A percentile compares a stretch with the other conserved stretches of the same genome.
Evolutionary conservation across 805 yeast species (phyloP).

Genomic region (Candida fluviatilis): DNA sequence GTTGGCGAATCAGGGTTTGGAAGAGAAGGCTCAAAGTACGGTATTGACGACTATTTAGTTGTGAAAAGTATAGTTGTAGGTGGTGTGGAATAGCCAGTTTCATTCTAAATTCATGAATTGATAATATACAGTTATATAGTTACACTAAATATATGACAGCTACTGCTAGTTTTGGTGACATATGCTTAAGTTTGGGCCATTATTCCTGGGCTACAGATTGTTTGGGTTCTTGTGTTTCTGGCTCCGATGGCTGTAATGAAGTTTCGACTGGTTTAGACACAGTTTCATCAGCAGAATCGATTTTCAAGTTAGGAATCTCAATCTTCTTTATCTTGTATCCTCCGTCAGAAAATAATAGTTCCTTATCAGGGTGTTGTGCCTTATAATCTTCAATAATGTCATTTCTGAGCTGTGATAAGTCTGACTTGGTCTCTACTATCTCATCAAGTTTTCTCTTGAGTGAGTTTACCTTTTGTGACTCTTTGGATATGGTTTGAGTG

Average conservation of each 20-base stretch:
- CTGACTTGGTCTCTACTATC: conserved; percentile 12
- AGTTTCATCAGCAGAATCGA: conserved; percentile 15
- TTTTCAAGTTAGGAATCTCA: conserved; percentile 11
- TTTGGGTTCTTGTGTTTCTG: no score
- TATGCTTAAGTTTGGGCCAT: no score
- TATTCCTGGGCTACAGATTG: no score
- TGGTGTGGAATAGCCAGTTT: conserved; percentile 9
- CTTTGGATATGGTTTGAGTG: no score
- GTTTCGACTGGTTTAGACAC: neutral
- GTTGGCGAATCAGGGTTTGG: conserved; percentile 67
- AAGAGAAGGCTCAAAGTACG: conserved; percentile 62
- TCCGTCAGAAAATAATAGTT: conserved; percentile 12
- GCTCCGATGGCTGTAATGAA: no score
- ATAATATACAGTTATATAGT: neutral
- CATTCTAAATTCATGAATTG: neutral
- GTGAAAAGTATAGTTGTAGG: conserved; percentile 62
- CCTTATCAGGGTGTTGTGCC: conserved; percentile 12
- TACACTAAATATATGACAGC: no score
- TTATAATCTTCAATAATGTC: conserved; percentile 14
- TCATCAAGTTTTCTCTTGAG: conserved; percentile 11
- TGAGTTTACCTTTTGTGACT: neutral
- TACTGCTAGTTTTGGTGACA: no score
- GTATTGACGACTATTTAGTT: conserved; percentile 57
- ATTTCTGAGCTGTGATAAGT: conserved; percentile 12
- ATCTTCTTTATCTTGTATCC: conserved; percentile 4